Evolutionary conservation across 768 basidiomycete genomes (phyloP), one percentile per base, ranked within the genome.

Genomic region (Psilocybe azurescens): DNA sequence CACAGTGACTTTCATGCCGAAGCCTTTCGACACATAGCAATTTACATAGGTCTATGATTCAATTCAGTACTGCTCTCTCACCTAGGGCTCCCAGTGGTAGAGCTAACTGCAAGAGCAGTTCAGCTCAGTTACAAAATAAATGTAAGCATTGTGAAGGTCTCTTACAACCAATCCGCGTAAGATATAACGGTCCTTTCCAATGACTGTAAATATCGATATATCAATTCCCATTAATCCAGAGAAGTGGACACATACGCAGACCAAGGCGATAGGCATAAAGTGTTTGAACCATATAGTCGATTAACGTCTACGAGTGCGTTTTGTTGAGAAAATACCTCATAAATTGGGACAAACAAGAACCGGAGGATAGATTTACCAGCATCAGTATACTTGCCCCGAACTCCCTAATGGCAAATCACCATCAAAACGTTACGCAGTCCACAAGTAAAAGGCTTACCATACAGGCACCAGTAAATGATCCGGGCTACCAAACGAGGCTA

Each of bases 211-310:
- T 13, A 9, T 16, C n/a, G 5, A 14, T 18, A 38, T 20, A 16
- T 52, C 9, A 36, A 36, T 11, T 1, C 7, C 33, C 7, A 36
- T 7, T 36, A 11, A 36, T 36, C 7, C 33, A 36, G 33, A 36
- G 33, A 11, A 36, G 33, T n/a, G 5, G 14, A 18, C n/a, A 38
- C 52, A 32, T 33, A 53, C 52, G 33, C 5, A 53, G 33, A 36
- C 52, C n/a, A 5, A 53, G 33, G 18, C 52, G 52, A 36, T 53
- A 32, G 2, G 52, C 52, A 33, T 53, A 53, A 14, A 53, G 33
- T 7, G 32, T 36, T 38, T 53, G 52, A 18, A 53, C 52, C 14
- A 53, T 36, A 20, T 33, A 53, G 52, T 53, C 52, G 13, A 53
- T 53, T 3, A 53, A 11, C 0, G 33, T 33, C 52, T 24, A 24